Conservation (phyloP, 345 rosid genomes). For the Hevea brasiliensis region DNA sequence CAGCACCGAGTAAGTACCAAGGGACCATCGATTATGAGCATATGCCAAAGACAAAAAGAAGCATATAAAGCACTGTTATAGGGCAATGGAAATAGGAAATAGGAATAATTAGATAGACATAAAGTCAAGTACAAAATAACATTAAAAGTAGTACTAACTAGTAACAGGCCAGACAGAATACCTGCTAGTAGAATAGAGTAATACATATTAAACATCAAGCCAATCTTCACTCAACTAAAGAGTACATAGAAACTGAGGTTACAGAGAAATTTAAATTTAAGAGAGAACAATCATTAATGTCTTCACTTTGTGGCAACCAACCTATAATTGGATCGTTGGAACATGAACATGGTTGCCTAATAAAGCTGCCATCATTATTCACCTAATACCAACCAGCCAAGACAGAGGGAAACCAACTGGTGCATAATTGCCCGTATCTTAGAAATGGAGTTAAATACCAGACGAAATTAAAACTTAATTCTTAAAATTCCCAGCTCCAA, state of each 20-base stretch:
- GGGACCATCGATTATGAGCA: background rate
- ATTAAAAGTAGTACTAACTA: background rate
- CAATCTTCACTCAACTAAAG: background rate
- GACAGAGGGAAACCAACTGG: background rate
- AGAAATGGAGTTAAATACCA: slow-evolving; percentile 13
- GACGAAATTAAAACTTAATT: slow-evolving; percentile 35
- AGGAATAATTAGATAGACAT: background rate
- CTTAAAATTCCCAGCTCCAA: slow-evolving; percentile 50
- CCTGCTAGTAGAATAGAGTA: slow-evolving; percentile 8
- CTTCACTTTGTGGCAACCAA: background rate
- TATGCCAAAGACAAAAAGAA: background rate
- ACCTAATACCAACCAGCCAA: slow-evolving; percentile 9
- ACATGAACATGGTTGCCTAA: slow-evolving; percentile 1
- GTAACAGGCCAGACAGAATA: slow-evolving; percentile 16
- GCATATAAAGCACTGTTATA: background rate
- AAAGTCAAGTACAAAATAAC: slow-evolving; percentile 8
- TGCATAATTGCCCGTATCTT: background rate
- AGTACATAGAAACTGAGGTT: background rate
- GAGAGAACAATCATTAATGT: background rate
- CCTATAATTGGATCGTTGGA: slow-evolving; percentile 4
- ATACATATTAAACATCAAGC: slow-evolving; percentile 11
- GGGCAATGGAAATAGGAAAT: background rate
- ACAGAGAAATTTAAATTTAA: background rate
- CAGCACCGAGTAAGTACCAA: background rate
- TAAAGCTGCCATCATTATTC: slow-evolving; percentile 10